Evolutionary conservation across 768 basidiomycete species (phyloP).

Genomic region (Clitopilus passeckerianus): DNA sequence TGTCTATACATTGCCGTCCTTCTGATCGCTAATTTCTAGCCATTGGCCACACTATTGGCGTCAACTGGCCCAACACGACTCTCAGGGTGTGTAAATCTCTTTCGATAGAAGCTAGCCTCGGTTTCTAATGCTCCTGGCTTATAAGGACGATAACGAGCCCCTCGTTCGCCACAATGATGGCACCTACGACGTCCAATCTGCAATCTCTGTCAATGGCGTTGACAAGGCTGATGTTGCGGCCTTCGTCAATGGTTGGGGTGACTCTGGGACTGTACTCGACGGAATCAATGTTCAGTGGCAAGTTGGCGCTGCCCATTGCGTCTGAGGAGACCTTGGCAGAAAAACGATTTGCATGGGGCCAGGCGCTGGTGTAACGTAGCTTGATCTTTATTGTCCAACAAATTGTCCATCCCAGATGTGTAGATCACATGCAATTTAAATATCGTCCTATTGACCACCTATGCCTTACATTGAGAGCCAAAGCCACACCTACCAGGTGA

Average conservation of each 20-base stretch:
- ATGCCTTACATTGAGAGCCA: too few species aligned
- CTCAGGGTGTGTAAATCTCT: background rate
- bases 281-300: background rate
- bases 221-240: background rate
- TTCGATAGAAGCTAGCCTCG: too few species aligned
- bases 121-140: too few species aligned
- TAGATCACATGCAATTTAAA: too few species aligned
- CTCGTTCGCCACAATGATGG: background rate
- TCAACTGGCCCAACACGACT: background rate
- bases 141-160: background rate
- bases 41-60: background rate
- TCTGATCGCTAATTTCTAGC: background rate
- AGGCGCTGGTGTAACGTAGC: too few species aligned
- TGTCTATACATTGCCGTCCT: background rate
- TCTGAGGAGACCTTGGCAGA: too few species aligned
- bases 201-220: background rate
- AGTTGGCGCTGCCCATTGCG: background rate
- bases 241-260: background rate
- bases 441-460: too few species aligned
- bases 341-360: too few species aligned
- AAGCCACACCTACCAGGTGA: too few species aligned
- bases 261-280: background rate
- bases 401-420: too few species aligned
- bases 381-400: too few species aligned
- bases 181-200: background rate